Evolutionary conservation across 192 early-diverging fungal genomes (phyloP).

Genomic region (Gaertneriomyces semiglobifer): DNA sequence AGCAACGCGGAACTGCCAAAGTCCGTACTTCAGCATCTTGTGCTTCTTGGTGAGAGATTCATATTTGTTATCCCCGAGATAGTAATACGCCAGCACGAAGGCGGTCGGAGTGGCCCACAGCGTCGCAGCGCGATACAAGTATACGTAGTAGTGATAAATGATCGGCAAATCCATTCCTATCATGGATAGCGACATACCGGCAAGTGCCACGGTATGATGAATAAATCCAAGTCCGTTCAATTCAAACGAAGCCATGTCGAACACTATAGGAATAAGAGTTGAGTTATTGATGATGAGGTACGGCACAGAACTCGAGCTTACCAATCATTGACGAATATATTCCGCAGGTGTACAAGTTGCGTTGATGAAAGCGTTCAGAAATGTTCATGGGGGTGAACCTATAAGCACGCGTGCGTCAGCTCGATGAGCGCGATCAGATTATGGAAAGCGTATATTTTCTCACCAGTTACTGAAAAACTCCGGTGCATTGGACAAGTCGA

Average conservation of each 20-base stretch:
- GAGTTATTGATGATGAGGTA: neutral
- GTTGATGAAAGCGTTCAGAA: neutral
- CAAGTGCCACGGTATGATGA: neutral
- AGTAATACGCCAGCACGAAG: neutral
- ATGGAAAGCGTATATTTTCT: too few relatives aligned
- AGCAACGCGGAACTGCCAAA: neutral
- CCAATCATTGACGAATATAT: slow-evolving; percentile 3
- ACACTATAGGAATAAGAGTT: neutral
- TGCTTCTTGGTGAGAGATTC: neutral
- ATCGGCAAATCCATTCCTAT: neutral
- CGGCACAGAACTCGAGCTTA: neutral
- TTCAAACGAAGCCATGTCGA: neutral
- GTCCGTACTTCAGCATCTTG: neutral
- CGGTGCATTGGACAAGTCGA: slow-evolving; percentile 1
- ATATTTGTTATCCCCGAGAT: neutral
- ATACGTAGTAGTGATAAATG: neutral
- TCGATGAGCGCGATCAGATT: too few relatives aligned
- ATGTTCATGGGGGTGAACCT: neutral
- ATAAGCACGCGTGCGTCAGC: too few relatives aligned
- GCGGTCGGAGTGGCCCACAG: neutral
- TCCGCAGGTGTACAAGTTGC: neutral
- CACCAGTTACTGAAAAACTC: neutral
- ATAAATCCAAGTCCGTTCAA: neutral
- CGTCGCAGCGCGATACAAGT: neutral
- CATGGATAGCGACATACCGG: neutral